These are phyloP conservation scores for Colletotrichum karsti DNA, from an alignment of 2,329 filamentous ascomycete genomes.

Conservation along the genomic window DNA sequence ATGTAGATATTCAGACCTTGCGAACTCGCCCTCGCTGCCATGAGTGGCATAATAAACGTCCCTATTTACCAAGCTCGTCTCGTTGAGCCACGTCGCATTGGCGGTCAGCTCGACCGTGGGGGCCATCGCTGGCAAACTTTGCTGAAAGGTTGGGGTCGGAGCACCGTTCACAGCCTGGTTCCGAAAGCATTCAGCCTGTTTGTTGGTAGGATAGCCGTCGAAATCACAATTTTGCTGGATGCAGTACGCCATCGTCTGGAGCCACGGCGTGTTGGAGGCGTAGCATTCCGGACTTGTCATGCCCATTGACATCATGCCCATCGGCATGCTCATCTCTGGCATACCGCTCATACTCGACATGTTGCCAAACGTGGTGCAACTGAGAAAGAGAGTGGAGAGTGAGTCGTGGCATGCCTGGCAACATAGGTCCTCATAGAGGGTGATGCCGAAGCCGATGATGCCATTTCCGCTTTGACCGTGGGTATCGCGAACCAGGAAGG, in stretches of 20 bases:
- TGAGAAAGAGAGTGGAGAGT: background rate
- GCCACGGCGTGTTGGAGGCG: slow-evolving; percentile 37
- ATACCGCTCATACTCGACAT: background rate
- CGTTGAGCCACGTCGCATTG: slow-evolving; percentile 7
- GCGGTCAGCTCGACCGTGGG: background rate
- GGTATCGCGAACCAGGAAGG: background rate
- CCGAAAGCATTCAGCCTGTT: slow-evolving; percentile 11
- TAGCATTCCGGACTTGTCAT: slow-evolving; percentile 37
- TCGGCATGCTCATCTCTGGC: slow-evolving; percentile 21
- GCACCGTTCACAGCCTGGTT: background rate
- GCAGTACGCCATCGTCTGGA: slow-evolving; percentile 43
- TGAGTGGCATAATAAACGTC: background rate
- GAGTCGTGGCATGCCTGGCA: slow-evolving; percentile 17
- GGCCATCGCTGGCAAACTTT: slow-evolving; percentile 13
- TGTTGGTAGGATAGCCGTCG: slow-evolving; percentile 27
- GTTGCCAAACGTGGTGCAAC: slow-evolving; percentile 1
- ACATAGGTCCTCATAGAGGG: background rate
- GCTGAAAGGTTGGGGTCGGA: slow-evolving; percentile 33
- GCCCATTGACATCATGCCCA: slow-evolving; percentile 27
- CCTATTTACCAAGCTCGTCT: background rate
- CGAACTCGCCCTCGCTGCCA: slow-evolving; percentile 2
- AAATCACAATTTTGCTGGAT: slow-evolving; percentile 40
- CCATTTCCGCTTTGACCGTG: background rate
- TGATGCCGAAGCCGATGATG: slow-evolving; percentile 15
- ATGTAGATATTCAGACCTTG: slow-evolving; percentile 5